Evolutionary conservation across 345 rosid species (phyloP).

Genomic region (Dipteronia sinensis): DNA sequence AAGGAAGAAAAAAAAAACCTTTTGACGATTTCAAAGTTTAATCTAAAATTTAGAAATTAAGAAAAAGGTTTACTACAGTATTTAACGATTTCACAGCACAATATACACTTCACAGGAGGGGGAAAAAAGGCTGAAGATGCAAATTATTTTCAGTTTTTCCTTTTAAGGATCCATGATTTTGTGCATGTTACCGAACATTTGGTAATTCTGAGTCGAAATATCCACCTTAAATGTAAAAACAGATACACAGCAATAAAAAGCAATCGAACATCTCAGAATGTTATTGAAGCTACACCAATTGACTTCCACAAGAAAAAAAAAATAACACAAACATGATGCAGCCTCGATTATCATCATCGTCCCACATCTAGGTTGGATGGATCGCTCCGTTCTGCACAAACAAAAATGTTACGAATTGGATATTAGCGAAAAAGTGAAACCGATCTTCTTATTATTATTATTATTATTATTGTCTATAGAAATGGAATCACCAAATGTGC

Average conservation of each 20-base stretch:
- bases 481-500: neutral
- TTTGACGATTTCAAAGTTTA: neutral
- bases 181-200: neutral
- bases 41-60: too few species aligned
- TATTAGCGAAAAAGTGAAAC: neutral
- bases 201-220: slow-evolving; percentile 3
- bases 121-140: neutral
- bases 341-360: slow-evolving; percentile 14
- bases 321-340: slow-evolving; percentile 12
- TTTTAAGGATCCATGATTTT: slow-evolving; percentile 5
- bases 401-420: neutral
- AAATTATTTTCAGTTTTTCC: neutral
- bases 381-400: slow-evolving; percentile 24
- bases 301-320: slow-evolving; percentile 1
- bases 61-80: too few species aligned
- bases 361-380: slow-evolving; percentile 13
- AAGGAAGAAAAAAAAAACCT: too few species aligned
- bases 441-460: neutral
- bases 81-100: too few species aligned
- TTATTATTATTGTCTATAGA: too few species aligned
- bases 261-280: slow-evolving; percentile 18
- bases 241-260: slow-evolving; percentile 13
- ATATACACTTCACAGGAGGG: too few species aligned
- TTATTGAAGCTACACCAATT: slow-evolving; percentile 10
- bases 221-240: slow-evolving; percentile 11